Conservation (phyloP, 1,139 yeast genomes). For the Arxiozyma heterogenica region DNA sequence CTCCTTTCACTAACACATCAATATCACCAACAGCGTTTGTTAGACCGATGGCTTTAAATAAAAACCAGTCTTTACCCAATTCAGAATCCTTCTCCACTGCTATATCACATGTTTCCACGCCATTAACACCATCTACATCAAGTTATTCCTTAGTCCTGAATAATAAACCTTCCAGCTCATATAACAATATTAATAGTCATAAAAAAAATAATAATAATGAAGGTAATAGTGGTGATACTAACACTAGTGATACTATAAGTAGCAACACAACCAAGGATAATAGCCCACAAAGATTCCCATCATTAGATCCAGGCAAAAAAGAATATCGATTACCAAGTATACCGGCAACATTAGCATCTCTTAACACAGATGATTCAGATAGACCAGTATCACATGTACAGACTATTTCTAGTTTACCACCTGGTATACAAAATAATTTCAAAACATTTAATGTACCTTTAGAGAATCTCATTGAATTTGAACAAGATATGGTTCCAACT, state of each 20-base stretch:
- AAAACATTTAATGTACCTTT: slow-evolving; percentile 77
- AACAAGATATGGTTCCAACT: slow-evolving; percentile 88
- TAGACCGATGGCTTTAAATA: slow-evolving; percentile 1
- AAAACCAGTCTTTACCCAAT: background rate
- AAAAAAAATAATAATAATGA: background rate
- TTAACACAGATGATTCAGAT: slow-evolving; percentile 21
- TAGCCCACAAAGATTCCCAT: slow-evolving; percentile 10
- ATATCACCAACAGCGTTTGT: slow-evolving; percentile 7
- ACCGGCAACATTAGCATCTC: slow-evolving; percentile 17
- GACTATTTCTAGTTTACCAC: slow-evolving; percentile 31
- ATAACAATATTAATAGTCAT: background rate
- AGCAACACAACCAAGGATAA: background rate
- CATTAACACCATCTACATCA: slow-evolving; percentile 1
- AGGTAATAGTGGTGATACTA: background rate
- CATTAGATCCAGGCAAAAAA: slow-evolving; percentile 25
- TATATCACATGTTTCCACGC: background rate
- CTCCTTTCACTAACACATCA: slow-evolving; percentile 20
- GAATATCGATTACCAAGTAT: slow-evolving; percentile 19
- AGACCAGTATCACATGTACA: slow-evolving; percentile 30
- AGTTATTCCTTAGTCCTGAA: slow-evolving; percentile 1
- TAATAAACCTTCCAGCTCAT: background rate
- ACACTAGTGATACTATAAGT: background rate
- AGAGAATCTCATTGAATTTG: slow-evolving; percentile 64
- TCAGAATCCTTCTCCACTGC: background rate
- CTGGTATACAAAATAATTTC: slow-evolving; percentile 35